These are phyloP conservation scores for Vigna radiata DNA, from an alignment of 306 rosid species.

Conservation along the genomic window DNA sequence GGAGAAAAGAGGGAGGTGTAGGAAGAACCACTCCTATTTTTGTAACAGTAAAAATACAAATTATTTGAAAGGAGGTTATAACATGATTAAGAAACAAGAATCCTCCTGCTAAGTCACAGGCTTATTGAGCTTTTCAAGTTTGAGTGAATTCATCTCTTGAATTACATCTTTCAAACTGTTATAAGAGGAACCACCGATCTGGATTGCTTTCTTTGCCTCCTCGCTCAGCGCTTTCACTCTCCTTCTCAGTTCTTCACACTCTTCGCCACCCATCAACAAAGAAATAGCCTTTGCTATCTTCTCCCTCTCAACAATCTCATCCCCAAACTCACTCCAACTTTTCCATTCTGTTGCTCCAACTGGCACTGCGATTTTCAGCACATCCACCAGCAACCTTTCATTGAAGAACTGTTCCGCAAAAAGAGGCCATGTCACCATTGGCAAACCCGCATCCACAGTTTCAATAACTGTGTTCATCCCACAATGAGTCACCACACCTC, in stretches of 20 bases:
- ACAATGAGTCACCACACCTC: constrained; percentile 5
- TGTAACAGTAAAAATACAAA: no score
- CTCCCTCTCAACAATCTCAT: background rate
- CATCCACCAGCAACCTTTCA: constrained; percentile 10
- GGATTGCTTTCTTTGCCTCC: background rate
- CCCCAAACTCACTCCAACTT: background rate
- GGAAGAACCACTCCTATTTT: no score
- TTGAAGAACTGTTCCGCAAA: constrained; percentile 12
- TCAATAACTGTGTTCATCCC: background rate
- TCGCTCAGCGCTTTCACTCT: background rate
- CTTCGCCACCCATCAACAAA: constrained; percentile 5
- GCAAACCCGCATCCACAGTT: background rate
- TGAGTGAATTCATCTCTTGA: background rate
- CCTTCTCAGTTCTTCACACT: background rate
- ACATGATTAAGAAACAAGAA: no score
- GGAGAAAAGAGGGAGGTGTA: no score
- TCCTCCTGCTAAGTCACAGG: background rate
- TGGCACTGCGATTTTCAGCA: background rate
- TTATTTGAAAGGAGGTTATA: no score
- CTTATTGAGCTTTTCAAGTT: background rate
- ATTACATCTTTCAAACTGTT: background rate
- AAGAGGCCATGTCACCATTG: constrained; percentile 3
- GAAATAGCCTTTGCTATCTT: background rate
- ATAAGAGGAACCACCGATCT: background rate
- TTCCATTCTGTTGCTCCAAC: background rate